Evolutionary conservation across 371 early-diverging fungal genomes (phyloP).

Genomic region (Zancudomyces culisetae): DNA sequence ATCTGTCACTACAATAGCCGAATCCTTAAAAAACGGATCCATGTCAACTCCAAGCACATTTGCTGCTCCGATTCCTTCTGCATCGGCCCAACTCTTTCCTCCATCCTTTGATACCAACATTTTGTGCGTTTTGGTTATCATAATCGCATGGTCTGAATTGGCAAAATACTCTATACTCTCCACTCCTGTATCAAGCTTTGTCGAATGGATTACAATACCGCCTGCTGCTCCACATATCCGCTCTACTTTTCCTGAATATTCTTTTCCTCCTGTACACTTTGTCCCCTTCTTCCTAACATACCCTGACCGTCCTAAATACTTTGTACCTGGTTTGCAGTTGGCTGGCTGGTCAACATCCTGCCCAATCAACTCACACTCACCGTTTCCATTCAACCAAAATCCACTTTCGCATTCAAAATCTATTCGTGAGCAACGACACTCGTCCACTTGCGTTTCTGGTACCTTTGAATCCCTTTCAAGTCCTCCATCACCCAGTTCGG

Average conservation of each 20-base stretch:
- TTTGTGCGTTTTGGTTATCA: slow-evolving; percentile 8
- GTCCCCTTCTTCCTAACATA: slow-evolving; percentile 39
- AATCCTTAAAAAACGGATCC: slow-evolving; percentile 45
- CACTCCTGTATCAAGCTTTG: not conserved
- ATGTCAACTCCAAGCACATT: slow-evolving; percentile 27
- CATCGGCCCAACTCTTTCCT: not conserved
- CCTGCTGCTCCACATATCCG: slow-evolving; percentile 28
- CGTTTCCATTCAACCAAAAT: slow-evolving; percentile 46
- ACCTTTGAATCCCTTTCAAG: not conserved
- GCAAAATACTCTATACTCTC: not conserved
- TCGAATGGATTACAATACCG: not conserved
- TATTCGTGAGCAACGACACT: slow-evolving; percentile 14
- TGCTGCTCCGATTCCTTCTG: not conserved
- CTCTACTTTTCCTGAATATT: slow-evolving; percentile 33
- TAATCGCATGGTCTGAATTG: not conserved
- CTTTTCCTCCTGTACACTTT: slow-evolving; percentile 41
- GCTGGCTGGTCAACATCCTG: slow-evolving; percentile 45
- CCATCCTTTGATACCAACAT: slow-evolving; percentile 13
- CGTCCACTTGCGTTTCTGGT: not conserved
- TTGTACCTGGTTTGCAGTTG: slow-evolving; percentile 29
- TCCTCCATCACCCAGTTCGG: not conserved
- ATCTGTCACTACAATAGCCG: slow-evolving; percentile 52
- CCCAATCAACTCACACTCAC: slow-evolving; percentile 40
- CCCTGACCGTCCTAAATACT: slow-evolving; percentile 46
- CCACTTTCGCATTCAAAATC: slow-evolving; percentile 41